These are phyloP conservation scores for Lactarius indigo DNA, from an alignment of 768 basidiomycete species.

Conservation along the genomic window DNA sequence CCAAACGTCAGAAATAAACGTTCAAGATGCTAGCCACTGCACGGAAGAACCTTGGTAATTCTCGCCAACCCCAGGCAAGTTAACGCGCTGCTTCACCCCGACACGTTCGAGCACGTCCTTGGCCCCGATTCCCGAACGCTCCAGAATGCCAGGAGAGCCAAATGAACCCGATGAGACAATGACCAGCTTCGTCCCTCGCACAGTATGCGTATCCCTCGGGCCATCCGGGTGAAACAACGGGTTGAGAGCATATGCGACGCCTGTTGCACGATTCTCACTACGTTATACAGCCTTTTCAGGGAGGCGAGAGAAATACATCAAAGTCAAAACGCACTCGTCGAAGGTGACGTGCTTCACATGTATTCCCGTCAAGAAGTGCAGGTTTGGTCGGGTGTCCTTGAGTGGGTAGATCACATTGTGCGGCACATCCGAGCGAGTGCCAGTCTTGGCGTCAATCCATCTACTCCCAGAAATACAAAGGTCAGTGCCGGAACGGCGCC, in stretches of 20 bases:
- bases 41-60: constrained; percentile 35
- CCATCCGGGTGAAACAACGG: not conserved
- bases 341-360: constrained; percentile 35
- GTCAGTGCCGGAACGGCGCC: not conserved
- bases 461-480: constrained; percentile 32
- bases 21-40: not conserved
- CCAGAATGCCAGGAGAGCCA: constrained; percentile 37
- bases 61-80: constrained; percentile 41
- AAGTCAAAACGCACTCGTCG: constrained; percentile 30
- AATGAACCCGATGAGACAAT: constrained; percentile 39
- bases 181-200: constrained; percentile 35
- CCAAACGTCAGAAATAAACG: not conserved
- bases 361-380: constrained; percentile 34
- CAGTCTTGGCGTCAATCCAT: constrained; percentile 48
- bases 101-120: constrained; percentile 28
- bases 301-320: constrained; percentile 28
- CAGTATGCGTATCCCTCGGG: constrained; percentile 18
- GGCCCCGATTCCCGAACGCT: constrained; percentile 41
- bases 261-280: constrained; percentile 28
- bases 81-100: constrained; percentile 33
- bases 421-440: constrained; percentile 53
- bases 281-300: not conserved
- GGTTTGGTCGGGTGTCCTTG: constrained; percentile 32
- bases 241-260: constrained; percentile 1
- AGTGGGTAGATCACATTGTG: constrained; percentile 39